phyloP scores from a whole-genome alignment of 2,329 filamentous ascomycete genomes.

The Penicillium sp. region DNA sequence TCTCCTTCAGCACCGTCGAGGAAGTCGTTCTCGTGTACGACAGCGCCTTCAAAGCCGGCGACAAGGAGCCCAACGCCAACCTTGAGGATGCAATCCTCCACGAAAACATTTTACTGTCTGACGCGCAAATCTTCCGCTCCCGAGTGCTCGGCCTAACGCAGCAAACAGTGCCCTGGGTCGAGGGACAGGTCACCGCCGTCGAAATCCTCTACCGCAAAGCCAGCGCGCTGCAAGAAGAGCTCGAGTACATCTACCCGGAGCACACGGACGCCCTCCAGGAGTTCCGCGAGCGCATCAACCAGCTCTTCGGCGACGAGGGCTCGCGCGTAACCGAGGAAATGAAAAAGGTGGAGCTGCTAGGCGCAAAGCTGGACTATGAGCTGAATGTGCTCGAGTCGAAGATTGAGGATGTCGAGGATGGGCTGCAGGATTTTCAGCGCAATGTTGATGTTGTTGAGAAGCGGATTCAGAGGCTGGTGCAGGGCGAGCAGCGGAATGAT shows the following conservation, averaged over 20 bases:
- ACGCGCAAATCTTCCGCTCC: constrained; percentile 32
- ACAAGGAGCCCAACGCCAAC: constrained; percentile 33
- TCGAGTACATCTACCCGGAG: constrained; percentile 65
- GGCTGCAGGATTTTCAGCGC: constrained; percentile 71
- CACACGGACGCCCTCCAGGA: constrained; percentile 66
- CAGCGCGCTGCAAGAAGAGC: constrained; percentile 59
- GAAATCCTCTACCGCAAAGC: constrained; percentile 62
- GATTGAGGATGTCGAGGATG: constrained; percentile 82
- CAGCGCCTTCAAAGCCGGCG: constrained; percentile 23
- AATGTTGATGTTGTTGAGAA: constrained; percentile 70
- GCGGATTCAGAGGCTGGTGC: constrained; percentile 60
- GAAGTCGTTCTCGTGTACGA: constrained; percentile 40
- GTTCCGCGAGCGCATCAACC: constrained; percentile 63
- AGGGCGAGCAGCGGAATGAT: constrained; percentile 60
- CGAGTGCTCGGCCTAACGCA: constrained; percentile 36
- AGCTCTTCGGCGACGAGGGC: constrained; percentile 66
- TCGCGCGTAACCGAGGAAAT: constrained; percentile 65
- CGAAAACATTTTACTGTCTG: constrained; percentile 37
- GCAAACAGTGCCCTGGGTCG: constrained; percentile 40
- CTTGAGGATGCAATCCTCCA: constrained; percentile 38
- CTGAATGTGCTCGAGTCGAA: constrained; percentile 74
- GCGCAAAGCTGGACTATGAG: constrained; percentile 89
- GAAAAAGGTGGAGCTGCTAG: constrained; percentile 74
- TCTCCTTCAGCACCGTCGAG: constrained; percentile 48
- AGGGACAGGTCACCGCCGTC: constrained; percentile 39